Conservation (phyloP, 306 rosid genomes). For the Rubus parviflorus region DNA sequence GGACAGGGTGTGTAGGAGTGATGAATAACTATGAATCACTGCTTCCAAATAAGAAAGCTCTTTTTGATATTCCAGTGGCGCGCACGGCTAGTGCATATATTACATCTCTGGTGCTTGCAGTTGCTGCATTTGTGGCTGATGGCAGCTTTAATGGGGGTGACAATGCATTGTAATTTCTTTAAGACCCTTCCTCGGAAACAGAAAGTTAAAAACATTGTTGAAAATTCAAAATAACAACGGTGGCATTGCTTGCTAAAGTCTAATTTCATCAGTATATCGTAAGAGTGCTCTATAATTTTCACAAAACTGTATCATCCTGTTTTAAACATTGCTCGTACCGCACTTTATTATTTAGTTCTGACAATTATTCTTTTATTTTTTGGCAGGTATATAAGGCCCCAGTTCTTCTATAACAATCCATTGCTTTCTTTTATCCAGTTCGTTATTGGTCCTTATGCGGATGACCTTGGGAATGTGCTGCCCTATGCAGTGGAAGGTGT, state of each 20-base stretch:
- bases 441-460: slow-evolving; percentile 86
- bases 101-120: slow-evolving; percentile 73
- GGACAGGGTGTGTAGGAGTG: slow-evolving; percentile 96
- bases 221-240: too few relatives aligned
- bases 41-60: slow-evolving; percentile 81
- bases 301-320: neutral
- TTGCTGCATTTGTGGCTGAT: slow-evolving; percentile 80
- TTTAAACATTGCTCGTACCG: neutral
- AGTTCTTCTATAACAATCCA: slow-evolving; percentile 87
- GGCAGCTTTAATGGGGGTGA: slow-evolving; percentile 96
- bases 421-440: slow-evolving; percentile 79
- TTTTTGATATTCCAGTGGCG: slow-evolving; percentile 86
- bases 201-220: neutral
- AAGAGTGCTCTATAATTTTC: neutral
- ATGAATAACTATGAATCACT: slow-evolving; percentile 89
- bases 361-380: neutral
- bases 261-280: neutral
- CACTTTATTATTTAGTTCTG: neutral
- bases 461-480: slow-evolving; percentile 91
- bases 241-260: neutral
- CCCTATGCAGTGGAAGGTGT: slow-evolving; percentile 97
- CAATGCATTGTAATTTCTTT: slow-evolving; percentile 72
- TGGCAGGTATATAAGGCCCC: slow-evolving; percentile 92
- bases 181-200: neutral
- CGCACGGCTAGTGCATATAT: slow-evolving; percentile 86